phyloP scores from a whole-genome alignment of 2,329 filamentous ascomycete genomes.

The Cercospora sesami region DNA sequence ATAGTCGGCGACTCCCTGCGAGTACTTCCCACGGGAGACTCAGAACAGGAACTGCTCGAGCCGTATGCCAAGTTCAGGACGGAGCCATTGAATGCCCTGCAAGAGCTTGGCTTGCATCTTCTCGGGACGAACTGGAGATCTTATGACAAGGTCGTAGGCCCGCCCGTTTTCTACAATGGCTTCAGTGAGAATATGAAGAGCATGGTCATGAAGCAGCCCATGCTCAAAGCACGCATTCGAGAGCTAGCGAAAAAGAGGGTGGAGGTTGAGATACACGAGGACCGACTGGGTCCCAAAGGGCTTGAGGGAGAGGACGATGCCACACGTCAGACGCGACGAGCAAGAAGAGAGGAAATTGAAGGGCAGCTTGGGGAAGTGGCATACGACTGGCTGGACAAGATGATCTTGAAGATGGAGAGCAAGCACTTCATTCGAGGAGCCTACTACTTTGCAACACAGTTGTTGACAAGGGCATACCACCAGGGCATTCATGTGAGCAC shows the following conservation, averaged over 20 bases:
- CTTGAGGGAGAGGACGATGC: constrained; percentile 51
- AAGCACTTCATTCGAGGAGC: constrained; percentile 87
- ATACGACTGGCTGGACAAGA: constrained; percentile 82
- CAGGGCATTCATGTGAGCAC: constrained; percentile 95
- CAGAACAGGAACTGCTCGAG: constrained; percentile 70
- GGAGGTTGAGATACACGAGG: constrained; percentile 73
- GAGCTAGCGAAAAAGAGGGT: constrained; percentile 75
- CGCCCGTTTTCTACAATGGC: constrained; percentile 88
- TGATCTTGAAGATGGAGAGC: constrained; percentile 99
- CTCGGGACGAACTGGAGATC: constrained; percentile 93
- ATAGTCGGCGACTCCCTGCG: constrained; percentile 49
- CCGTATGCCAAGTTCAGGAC: constrained; percentile 85
- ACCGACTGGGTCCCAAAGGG: constrained; percentile 58
- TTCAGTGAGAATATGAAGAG: constrained; percentile 89
- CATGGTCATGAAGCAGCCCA: constrained; percentile 70
- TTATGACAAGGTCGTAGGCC: constrained; percentile 86
- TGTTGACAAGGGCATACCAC: constrained; percentile 89
- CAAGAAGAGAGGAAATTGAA: constrained; percentile 58
- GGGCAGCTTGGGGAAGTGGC: constrained; percentile 74
- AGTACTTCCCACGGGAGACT: constrained; percentile 48
- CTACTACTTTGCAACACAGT: constrained; percentile 84
- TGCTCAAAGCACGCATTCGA: constrained; percentile 71
- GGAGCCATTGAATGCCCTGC: constrained; percentile 74
- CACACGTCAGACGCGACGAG: constrained; percentile 52
- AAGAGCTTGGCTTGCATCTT: constrained; percentile 89